phyloP scores from a whole-genome alignment of 116 monocot genomes.

The Trichopus zeylanicus region DNA sequence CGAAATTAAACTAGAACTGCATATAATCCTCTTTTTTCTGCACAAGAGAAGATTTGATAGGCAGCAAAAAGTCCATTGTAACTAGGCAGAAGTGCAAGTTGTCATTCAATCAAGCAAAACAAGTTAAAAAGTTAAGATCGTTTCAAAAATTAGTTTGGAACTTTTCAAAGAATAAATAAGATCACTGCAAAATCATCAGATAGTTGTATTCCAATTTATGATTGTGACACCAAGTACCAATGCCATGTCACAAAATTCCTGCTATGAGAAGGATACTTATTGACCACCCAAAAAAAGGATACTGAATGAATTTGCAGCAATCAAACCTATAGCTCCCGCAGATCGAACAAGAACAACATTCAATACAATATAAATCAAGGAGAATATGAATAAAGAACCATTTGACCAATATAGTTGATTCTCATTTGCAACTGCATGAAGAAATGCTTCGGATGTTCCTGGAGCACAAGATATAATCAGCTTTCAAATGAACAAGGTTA shows the following conservation, averaged over 20 bases:
- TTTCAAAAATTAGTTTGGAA: too few relatives aligned
- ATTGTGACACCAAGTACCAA: background rate
- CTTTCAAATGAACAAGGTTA: background rate
- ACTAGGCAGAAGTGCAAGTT: too few relatives aligned
- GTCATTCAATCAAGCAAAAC: too few relatives aligned
- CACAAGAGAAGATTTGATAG: too few relatives aligned
- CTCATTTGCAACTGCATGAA: slow-evolving; percentile 86
- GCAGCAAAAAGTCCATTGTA: too few relatives aligned
- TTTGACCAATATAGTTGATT: slow-evolving; percentile 69
- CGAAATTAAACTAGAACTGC: background rate
- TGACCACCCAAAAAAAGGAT: too few relatives aligned
- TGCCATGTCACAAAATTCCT: background rate
- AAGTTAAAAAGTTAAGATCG: too few relatives aligned
- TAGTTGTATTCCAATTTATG: too few relatives aligned
- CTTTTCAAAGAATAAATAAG: too few relatives aligned
- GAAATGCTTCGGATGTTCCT: slow-evolving; percentile 94
- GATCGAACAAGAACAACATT: slow-evolving; percentile 55
- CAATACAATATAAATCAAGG: slow-evolving; percentile 54
- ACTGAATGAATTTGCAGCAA: slow-evolving; percentile 86
- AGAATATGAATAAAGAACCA: slow-evolving; percentile 55
- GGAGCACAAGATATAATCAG: slow-evolving; percentile 5
- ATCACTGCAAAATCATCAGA: too few relatives aligned
- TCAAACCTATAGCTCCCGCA: slow-evolving; percentile 78
- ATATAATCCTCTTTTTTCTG: background rate
- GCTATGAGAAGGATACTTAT: slow-evolving; percentile 60